Evolutionary conservation across 108 stramenopile species (phyloP).

Genomic region (Chaetoceros muelleri): DNA sequence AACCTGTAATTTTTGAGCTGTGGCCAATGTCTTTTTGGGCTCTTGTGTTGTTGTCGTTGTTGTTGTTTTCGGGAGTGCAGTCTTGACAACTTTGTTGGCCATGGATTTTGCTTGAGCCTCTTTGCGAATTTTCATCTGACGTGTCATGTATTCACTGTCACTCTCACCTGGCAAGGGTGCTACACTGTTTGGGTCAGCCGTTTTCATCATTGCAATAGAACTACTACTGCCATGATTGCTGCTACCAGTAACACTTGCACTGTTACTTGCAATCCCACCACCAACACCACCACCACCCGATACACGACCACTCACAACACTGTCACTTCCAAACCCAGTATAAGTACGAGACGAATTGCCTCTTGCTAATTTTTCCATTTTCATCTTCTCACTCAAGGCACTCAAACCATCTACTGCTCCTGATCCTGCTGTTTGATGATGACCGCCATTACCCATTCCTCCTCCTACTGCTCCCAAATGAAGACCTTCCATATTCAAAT

Average conservation of each 20-base stretch:
- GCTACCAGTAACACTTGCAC: background rate
- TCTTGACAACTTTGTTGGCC: conserved; percentile 86
- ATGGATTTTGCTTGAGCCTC: conserved; percentile 76
- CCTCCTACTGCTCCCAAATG: background rate
- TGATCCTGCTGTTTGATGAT: background rate
- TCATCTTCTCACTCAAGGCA: conserved; percentile 8
- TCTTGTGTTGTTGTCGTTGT: conserved; percentile 3
- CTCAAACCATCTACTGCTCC: background rate
- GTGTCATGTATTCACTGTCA: conserved; percentile 81
- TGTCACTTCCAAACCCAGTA: conserved; percentile 64
- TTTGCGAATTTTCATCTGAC: conserved; percentile 75
- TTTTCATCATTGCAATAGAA: conserved; percentile 5
- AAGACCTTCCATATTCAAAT: background rate
- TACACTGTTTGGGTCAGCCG: conserved; percentile 77
- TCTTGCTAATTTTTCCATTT: background rate
- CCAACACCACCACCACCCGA: conserved; percentile 6
- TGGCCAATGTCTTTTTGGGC: conserved; percentile 14
- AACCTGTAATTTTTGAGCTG: conserved; percentile 38
- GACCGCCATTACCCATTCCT: background rate
- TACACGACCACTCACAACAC: conserved; percentile 11
- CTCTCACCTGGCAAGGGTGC: conserved; percentile 82
- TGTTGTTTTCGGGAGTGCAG: background rate
- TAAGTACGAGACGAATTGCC: conserved; percentile 18
- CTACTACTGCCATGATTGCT: conserved; percentile 2
- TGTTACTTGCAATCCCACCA: conserved; percentile 3